Evolutionary conservation across 2,329 filamentous ascomycete genomes (phyloP).

Genomic region (Penicillium sp.): DNA sequence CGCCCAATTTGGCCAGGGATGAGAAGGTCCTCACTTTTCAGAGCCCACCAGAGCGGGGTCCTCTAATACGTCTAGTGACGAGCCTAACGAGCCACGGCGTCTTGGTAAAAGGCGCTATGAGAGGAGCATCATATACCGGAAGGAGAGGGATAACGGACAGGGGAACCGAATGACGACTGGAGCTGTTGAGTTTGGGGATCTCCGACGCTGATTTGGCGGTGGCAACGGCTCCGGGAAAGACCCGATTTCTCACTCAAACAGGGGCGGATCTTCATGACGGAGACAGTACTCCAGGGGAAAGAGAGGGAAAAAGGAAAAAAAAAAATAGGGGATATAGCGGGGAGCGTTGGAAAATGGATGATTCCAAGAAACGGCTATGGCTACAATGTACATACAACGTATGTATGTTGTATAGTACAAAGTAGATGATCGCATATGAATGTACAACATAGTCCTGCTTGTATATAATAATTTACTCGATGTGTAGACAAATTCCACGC

Average conservation of each 20-base stretch:
- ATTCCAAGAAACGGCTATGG: too few species aligned
- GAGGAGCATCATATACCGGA: not conserved
- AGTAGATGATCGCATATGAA: too few species aligned
- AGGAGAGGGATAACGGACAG: slow-evolving; percentile 11
- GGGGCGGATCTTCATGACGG: slow-evolving; percentile 8
- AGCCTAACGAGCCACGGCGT: slow-evolving; percentile 7
- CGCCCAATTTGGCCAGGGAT: slow-evolving; percentile 1
- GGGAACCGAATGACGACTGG: slow-evolving; percentile 10
- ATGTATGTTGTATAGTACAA: too few species aligned
- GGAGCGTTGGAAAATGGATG: not conserved
- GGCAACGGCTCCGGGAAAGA: slow-evolving; percentile 3
- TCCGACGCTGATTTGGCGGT: slow-evolving; percentile 6
- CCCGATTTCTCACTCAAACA: slow-evolving; percentile 1
- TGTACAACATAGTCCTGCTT: too few species aligned
- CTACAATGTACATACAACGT: too few species aligned
- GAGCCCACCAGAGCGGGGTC: slow-evolving; percentile 14
- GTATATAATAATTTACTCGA: too few species aligned
- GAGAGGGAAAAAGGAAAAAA: not conserved
- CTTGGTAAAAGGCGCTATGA: not conserved
- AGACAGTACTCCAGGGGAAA: not conserved
- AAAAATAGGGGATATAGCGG: not conserved
- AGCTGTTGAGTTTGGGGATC: not conserved
- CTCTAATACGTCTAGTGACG: not conserved
- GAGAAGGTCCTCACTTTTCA: not conserved
- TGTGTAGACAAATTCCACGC: not conserved